Percentiles rank a stretch among this genome's conserved stretches.
Evolutionary conservation across 2,329 filamentous ascomycete genomes (phyloP).

Genomic region (Stromatinia cepivora): DNA sequence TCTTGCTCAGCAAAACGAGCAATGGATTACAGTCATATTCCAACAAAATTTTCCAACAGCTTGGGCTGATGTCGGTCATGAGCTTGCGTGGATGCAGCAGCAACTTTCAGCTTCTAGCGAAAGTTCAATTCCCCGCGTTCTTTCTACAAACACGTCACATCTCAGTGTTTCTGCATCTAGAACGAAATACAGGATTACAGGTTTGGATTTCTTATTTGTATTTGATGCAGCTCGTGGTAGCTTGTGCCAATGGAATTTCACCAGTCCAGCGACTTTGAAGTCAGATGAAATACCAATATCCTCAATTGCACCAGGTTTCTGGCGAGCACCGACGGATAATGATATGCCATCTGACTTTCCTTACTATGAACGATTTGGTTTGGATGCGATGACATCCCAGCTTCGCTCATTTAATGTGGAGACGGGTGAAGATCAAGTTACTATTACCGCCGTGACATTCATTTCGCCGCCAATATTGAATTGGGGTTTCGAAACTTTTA

Average conservation of each 20-base stretch:
- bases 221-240: constrained; percentile 51
- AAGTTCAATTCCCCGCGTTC: constrained; percentile 28
- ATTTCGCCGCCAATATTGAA: constrained; percentile 60
- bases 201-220: constrained; percentile 43
- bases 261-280: constrained; percentile 19
- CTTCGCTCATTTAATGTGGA: constrained; percentile 46
- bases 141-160: constrained; percentile 24
- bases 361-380: constrained; percentile 58
- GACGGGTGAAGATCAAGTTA: constrained; percentile 40
- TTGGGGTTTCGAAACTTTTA: constrained; percentile 55
- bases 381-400: constrained; percentile 50
- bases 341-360: constrained; percentile 55
- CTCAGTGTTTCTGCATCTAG: constrained; percentile 27
- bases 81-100: constrained; percentile 55
- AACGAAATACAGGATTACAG: constrained; percentile 38
- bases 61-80: constrained; percentile 56
- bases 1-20: constrained; percentile 25
- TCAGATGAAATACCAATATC: constrained; percentile 10
- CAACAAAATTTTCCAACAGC: constrained; percentile 45
- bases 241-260: constrained; percentile 46
- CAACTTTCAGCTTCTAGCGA: constrained; percentile 26
- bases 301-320: constrained; percentile 47
- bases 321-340: constrained; percentile 66
- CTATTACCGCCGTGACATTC: constrained; percentile 49
- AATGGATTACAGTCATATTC: constrained; percentile 39